Conservation (phyloP, 1,284 basidiomycete species). For the Neonothopanus nambi region DNA sequence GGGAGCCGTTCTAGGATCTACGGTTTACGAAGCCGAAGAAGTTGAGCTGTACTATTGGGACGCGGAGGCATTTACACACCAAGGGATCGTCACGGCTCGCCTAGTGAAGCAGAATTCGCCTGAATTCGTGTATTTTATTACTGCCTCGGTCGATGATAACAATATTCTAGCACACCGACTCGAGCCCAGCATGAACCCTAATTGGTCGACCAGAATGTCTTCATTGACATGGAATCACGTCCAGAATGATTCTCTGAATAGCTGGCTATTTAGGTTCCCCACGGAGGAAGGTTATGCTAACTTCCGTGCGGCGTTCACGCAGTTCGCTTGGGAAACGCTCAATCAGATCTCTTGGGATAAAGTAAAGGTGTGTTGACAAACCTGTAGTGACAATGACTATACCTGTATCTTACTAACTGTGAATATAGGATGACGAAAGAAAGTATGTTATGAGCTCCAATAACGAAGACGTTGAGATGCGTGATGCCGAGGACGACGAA, state of each 20-base stretch:
- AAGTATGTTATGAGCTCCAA: conserved; percentile 72
- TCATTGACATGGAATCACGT: conserved; percentile 88
- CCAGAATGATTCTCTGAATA: conserved; percentile 61
- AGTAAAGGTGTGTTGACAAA: conserved; percentile 61
- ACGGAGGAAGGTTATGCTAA: conserved; percentile 56
- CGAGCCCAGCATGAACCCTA: conserved; percentile 74
- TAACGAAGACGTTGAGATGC: conserved; percentile 85
- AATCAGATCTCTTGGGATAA: conserved; percentile 81
- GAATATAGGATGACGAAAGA: conserved; percentile 65
- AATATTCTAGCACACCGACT: conserved; percentile 60
- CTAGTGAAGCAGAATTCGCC: conserved; percentile 53
- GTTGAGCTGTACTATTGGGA: conserved; percentile 79
- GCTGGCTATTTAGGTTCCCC: conserved; percentile 84
- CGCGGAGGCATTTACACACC: conserved; percentile 61
- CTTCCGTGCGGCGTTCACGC: conserved; percentile 72
- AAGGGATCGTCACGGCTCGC: conserved; percentile 72
- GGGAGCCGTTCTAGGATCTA: conserved; percentile 3
- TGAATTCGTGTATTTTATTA: conserved; percentile 69
- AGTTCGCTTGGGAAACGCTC: conserved; percentile 81
- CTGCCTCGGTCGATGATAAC: conserved; percentile 49
- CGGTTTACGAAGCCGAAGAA: conserved; percentile 23
- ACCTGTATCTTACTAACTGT: conserved; percentile 6
- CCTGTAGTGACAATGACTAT: not conserved
- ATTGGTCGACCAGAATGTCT: conserved; percentile 57
- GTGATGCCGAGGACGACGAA: conserved; percentile 69